Evolutionary conservation across 1,284 basidiomycete genomes (phyloP).

Genomic region (Pseudozyma hubeiensis): DNA sequence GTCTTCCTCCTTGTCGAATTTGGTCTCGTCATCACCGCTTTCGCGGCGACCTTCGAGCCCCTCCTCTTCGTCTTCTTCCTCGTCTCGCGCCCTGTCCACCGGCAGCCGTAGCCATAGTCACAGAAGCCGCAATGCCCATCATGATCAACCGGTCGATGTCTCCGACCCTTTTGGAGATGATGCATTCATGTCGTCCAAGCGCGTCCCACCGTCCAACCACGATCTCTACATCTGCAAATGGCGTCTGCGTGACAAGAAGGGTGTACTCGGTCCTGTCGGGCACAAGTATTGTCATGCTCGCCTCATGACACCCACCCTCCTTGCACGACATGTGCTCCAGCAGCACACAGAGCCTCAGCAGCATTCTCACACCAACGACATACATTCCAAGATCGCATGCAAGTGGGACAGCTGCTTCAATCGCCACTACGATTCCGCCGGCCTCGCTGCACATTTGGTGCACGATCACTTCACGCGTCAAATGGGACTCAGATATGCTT

Average conservation of each 20-base stretch:
- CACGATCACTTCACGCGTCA: constrained; percentile 33
- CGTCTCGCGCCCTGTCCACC: constrained; percentile 7
- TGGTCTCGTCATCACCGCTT: constrained; percentile 6
- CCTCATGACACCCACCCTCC: constrained; percentile 31
- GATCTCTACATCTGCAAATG: constrained; percentile 21
- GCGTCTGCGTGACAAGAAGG: constrained; percentile 32
- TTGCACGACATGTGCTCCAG: constrained; percentile 26
- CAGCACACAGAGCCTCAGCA: constrained; percentile 2
- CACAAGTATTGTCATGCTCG: constrained; percentile 17
- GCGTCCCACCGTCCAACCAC: constrained; percentile 3
- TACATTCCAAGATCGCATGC: constrained; percentile 15
- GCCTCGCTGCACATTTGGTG: constrained; percentile 28
- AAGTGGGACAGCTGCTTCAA: constrained; percentile 37
- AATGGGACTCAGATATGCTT: constrained; percentile 31
- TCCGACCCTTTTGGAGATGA: constrained; percentile 30
- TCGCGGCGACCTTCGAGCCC: too few species aligned
- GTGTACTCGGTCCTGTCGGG: constrained; percentile 13
- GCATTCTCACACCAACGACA: neutral
- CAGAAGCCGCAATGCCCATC: constrained; percentile 7
- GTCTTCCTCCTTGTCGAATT: constrained; percentile 5
- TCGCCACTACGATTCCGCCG: constrained; percentile 22
- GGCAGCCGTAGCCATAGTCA: constrained; percentile 7
- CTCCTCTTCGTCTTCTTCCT: neutral
- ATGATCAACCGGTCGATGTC: constrained; percentile 14
- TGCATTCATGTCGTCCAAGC: constrained; percentile 6